Conservation (phyloP, 768 basidiomycete species). For the Gyrodon lividus region DNA sequence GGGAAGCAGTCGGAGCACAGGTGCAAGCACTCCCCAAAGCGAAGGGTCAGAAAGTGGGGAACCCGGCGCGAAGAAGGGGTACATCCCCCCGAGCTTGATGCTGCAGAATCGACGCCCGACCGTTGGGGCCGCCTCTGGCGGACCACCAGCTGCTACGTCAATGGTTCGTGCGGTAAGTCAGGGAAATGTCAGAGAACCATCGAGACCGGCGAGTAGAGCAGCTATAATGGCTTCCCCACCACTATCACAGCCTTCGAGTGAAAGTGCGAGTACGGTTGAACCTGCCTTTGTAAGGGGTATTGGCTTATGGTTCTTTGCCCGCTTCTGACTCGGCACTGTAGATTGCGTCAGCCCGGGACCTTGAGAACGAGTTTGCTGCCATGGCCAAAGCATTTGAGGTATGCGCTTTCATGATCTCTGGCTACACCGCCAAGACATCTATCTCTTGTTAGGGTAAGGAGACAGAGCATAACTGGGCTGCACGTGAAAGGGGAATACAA, state of each 20-base stretch:
- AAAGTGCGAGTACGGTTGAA: conserved; percentile 47
- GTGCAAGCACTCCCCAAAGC: conserved; percentile 45
- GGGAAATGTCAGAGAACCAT: conserved; percentile 45
- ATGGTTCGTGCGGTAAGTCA: conserved; percentile 49
- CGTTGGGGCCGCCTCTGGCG: conserved; percentile 27
- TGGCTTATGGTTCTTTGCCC: not conserved
- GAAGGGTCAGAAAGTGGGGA: conserved; percentile 60
- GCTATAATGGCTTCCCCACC: conserved; percentile 42
- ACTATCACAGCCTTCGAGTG: conserved; percentile 41
- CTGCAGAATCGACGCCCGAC: conserved; percentile 52
- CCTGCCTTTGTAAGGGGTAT: conserved; percentile 63
- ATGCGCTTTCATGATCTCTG: conserved; percentile 14
- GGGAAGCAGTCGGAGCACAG: conserved; percentile 36
- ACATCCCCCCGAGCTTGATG: conserved; percentile 73
- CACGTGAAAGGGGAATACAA: conserved; percentile 72
- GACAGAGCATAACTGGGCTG: conserved; percentile 93
- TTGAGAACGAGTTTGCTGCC: conserved; percentile 78
- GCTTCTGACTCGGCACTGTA: conserved; percentile 26
- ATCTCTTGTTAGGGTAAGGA: conserved; percentile 76
- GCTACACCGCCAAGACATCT: not conserved
- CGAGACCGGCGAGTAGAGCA: conserved; percentile 64
- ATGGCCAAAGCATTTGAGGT: conserved; percentile 86
- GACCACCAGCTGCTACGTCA: conserved; percentile 24
- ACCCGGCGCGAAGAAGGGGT: conserved; percentile 45
- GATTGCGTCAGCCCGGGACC: conserved; percentile 83